Conservation (phyloP, 2,329 filamentous ascomycete genomes). For the Diaporthe batatas region DNA sequence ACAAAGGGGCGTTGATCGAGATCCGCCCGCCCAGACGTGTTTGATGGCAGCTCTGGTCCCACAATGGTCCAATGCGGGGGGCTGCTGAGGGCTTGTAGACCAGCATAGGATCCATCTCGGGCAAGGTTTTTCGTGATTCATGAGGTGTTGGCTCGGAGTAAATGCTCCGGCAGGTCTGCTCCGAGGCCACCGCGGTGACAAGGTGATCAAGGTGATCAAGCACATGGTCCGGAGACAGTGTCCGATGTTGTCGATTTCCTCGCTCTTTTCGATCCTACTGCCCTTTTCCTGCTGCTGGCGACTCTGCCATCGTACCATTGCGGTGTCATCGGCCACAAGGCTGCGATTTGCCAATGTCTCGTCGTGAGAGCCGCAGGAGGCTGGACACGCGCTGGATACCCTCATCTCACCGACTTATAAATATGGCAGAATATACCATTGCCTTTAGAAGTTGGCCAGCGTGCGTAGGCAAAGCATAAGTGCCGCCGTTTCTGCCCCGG, state of each 20-base stretch:
- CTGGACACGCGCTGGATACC: background rate
- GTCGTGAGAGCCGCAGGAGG: background rate
- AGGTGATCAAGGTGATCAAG: constrained; percentile 1
- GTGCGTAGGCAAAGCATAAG: constrained; percentile 19
- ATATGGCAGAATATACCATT: background rate
- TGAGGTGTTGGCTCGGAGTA: constrained; percentile 15
- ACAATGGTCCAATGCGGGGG: background rate
- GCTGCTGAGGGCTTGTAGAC: background rate
- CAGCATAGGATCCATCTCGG: background rate
- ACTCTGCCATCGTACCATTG: constrained; percentile 5
- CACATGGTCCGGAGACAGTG: background rate
- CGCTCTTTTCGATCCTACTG: background rate
- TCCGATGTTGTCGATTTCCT: constrained; percentile 3
- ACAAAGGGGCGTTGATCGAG: background rate
- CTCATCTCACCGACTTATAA: constrained; percentile 2
- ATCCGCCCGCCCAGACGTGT: background rate
- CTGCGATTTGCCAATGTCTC: constrained; percentile 18
- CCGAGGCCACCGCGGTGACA: constrained; percentile 7
- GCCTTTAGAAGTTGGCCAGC: background rate
- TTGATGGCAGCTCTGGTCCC: background rate
- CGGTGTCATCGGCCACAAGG: constrained; percentile 23
- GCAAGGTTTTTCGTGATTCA: constrained; percentile 29
- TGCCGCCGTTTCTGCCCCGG: background rate
- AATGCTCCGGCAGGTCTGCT: constrained; percentile 25
- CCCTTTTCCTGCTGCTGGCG: background rate